phyloP scores from a whole-genome alignment of 768 basidiomycete genomes.

The Xerocomus brunneocitrinus region DNA sequence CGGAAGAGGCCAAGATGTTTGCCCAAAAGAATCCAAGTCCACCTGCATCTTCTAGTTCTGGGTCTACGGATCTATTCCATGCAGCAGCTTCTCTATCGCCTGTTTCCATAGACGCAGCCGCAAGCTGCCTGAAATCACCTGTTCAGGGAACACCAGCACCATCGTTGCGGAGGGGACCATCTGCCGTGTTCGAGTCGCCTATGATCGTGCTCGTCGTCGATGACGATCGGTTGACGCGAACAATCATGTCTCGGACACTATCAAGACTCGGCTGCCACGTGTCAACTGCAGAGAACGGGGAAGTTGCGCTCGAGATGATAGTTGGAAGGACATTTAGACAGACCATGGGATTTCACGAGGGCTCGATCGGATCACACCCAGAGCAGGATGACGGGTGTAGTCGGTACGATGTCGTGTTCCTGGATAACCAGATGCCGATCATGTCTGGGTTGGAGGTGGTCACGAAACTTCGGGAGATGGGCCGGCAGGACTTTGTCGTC shows the following conservation, averaged over 20 bases:
- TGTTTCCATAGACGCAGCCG: slow-evolving; percentile 2
- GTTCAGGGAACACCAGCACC: slow-evolving; percentile 10
- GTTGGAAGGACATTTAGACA: slow-evolving; percentile 34
- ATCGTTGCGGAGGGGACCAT: slow-evolving; percentile 6
- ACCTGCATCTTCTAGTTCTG: slow-evolving; percentile 3
- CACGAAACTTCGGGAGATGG: slow-evolving; percentile 56
- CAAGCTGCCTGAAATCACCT: slow-evolving; percentile 12
- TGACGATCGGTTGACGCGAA: slow-evolving; percentile 76
- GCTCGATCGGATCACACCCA: background rate
- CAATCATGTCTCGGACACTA: slow-evolving; percentile 74
- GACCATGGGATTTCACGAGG: background rate
- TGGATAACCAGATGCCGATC: slow-evolving; percentile 81
- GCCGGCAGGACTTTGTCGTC: slow-evolving; percentile 73
- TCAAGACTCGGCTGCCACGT: slow-evolving; percentile 75
- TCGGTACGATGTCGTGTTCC: slow-evolving; percentile 44
- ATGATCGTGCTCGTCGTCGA: slow-evolving; percentile 77
- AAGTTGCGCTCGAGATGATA: slow-evolving; percentile 69
- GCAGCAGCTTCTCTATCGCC: slow-evolving; percentile 1
- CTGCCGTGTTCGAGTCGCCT: slow-evolving; percentile 40
- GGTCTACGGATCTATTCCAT: background rate
- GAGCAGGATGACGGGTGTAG: background rate
- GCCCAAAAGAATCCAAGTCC: background rate
- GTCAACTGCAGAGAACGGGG: slow-evolving; percentile 80
- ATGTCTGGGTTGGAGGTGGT: slow-evolving; percentile 72
- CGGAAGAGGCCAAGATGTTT: slow-evolving; percentile 5